Percentiles rank a stretch among this genome's conserved stretches.
These are phyloP conservation scores for Zalaria obscura DNA, from an alignment of 2,329 filamentous ascomycete species.

Conservation along the genomic window DNA sequence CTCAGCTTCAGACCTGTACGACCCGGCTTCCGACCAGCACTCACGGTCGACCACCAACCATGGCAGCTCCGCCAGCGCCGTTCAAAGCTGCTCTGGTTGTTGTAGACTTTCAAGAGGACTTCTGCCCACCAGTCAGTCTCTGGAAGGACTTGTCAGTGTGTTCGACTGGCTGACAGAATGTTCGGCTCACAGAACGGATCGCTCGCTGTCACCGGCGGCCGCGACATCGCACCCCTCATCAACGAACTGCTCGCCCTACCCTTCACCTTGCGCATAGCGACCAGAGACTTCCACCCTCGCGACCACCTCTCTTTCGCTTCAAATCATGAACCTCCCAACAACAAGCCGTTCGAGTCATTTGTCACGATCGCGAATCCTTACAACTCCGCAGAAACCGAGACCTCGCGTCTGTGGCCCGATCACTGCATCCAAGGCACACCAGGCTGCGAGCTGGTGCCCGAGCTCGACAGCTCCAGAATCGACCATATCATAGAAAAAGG, in stretches of 20 bases:
- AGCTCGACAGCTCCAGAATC: conserved; percentile 48
- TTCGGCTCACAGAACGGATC: conserved; percentile 50
- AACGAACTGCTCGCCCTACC: conserved; percentile 61
- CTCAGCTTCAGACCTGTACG: no score
- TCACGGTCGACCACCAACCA: neutral
- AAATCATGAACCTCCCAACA: conserved; percentile 53
- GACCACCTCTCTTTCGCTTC: conserved; percentile 79
- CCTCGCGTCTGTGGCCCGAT: conserved; percentile 64
- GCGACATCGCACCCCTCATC: conserved; percentile 53
- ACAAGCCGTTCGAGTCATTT: conserved; percentile 52
- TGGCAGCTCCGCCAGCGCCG: neutral
- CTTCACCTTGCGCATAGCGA: conserved; percentile 64
- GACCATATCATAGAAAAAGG: conserved; percentile 67
- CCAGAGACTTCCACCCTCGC: conserved; percentile 80
- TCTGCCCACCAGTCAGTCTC: conserved; percentile 65
- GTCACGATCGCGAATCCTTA: conserved; percentile 52
- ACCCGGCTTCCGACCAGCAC: no score
- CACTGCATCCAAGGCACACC: conserved; percentile 70
- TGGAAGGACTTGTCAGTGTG: neutral
- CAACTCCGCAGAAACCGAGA: conserved; percentile 49
- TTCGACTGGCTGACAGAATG: neutral
- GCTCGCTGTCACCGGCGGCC: conserved; percentile 66
- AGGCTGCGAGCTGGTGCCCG: conserved; percentile 61
- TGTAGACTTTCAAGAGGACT: conserved; percentile 88
- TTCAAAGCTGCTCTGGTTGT: conserved; percentile 7